Conservation (phyloP, 495 filamentous ascomycete species). For the Monascus purpureus region DNA sequence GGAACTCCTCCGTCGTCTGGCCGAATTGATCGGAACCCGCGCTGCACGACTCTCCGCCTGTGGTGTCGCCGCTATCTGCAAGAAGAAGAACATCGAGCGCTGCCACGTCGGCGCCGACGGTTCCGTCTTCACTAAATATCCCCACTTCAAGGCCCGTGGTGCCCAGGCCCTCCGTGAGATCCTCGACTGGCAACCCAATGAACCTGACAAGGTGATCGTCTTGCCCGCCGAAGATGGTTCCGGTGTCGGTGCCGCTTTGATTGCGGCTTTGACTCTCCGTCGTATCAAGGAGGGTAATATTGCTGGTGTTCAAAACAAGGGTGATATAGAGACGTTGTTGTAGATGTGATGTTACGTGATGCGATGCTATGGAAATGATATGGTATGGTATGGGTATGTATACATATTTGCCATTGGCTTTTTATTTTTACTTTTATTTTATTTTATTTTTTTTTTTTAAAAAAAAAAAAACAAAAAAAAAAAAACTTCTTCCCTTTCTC, state of each 20-base stretch:
- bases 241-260: slow-evolving; percentile 90
- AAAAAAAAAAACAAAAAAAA: no score
- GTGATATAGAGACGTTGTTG: slow-evolving; percentile 31
- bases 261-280: slow-evolving; percentile 87
- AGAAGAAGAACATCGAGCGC: slow-evolving; percentile 74
- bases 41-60: slow-evolving; percentile 86
- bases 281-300: slow-evolving; percentile 63
- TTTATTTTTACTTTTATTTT: no score
- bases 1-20: slow-evolving; percentile 72
- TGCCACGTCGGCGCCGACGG: slow-evolving; percentile 95
- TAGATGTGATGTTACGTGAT: no score
- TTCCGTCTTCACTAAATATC: slow-evolving; percentile 96
- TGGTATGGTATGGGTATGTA: no score
- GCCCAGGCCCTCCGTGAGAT: slow-evolving; percentile 85
- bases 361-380: no score
- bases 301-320: slow-evolving; percentile 63
- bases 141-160: slow-evolving; percentile 86
- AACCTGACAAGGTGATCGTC: slow-evolving; percentile 75
- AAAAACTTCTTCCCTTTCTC: no score
- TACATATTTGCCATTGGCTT: no score
- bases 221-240: slow-evolving; percentile 84
- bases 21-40: slow-evolving; percentile 88
- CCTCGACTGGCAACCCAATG: slow-evolving; percentile 69
- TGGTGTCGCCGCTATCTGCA: slow-evolving; percentile 88
- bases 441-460: no score